Conservation (phyloP, 371 early-diverging fungal species). For the Mucor saturninus region DNA sequence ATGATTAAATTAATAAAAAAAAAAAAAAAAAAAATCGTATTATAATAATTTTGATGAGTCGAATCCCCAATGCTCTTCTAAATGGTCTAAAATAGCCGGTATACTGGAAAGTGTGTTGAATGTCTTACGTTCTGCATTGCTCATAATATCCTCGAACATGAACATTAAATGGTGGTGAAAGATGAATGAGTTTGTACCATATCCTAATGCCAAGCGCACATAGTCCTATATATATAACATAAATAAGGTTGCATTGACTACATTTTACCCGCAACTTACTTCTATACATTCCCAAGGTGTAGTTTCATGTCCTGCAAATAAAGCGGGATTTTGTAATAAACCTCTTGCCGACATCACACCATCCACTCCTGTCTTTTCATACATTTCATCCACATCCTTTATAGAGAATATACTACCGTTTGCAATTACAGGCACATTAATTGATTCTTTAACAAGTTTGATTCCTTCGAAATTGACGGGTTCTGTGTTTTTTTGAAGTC, state of each 20-base stretch:
- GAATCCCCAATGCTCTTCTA: slow-evolving; percentile 77
- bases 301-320: slow-evolving; percentile 70
- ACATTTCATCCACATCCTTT: slow-evolving; percentile 70
- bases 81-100: slow-evolving; percentile 83
- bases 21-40: neutral
- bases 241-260: neutral
- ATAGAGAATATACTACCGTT: slow-evolving; percentile 81
- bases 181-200: slow-evolving; percentile 85
- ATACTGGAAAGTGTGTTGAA: slow-evolving; percentile 85
- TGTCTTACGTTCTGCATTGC: slow-evolving; percentile 80
- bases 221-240: slow-evolving; percentile 57
- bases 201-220: slow-evolving; percentile 74
- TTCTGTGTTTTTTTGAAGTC: slow-evolving; percentile 75
- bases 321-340: slow-evolving; percentile 87
- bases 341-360: slow-evolving; percentile 93
- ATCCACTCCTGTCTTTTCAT: slow-evolving; percentile 73
- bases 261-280: slow-evolving; percentile 22
- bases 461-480: slow-evolving; percentile 78
- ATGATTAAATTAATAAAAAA: neutral
- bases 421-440: slow-evolving; percentile 77
- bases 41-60: slow-evolving; percentile 38
- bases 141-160: slow-evolving; percentile 91
- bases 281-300: slow-evolving; percentile 83
- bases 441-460: slow-evolving; percentile 72
- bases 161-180: slow-evolving; percentile 95